Percentiles rank a stretch among this genome's conserved stretches.
Conservation (phyloP, 2,329 filamentous ascomycete species). For the Eurotiales sp. region DNA sequence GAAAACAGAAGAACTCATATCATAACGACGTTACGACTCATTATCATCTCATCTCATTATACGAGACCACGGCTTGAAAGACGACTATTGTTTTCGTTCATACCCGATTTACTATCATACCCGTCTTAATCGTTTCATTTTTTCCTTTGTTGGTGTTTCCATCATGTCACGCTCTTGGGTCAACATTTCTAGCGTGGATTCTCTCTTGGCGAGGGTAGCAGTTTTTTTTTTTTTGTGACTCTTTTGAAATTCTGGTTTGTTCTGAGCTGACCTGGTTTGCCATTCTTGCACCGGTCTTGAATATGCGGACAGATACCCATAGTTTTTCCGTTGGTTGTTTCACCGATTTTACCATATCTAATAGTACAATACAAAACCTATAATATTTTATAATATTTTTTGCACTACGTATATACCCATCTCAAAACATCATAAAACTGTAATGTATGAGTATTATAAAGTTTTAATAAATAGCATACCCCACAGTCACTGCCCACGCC, state of each 20-base stretch:
- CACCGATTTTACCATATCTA: not conserved
- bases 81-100: too few species aligned
- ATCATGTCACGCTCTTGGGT: too few species aligned
- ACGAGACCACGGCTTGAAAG: too few species aligned
- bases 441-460: not conserved
- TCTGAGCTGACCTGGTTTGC: not conserved
- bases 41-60: not conserved
- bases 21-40: conserved; percentile 11
- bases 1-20: not conserved
- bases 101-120: conserved; percentile 1
- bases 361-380: too few species aligned
- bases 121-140: not conserved
- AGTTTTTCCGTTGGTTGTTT: not conserved
- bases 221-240: not conserved
- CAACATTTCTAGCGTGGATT: not conserved
- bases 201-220: conserved; percentile 5
- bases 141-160: conserved; percentile 1
- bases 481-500: conserved; percentile 38
- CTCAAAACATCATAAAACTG: too few species aligned
- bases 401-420: too few species aligned
- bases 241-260: too few species aligned
- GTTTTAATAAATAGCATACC: conserved; percentile 10
- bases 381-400: too few species aligned
- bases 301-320: conserved; percentile 13
- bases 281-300: not conserved